Evolutionary conservation across 805 yeast species (phyloP).

Genomic region (Saccharomycopsis javanensis): DNA sequence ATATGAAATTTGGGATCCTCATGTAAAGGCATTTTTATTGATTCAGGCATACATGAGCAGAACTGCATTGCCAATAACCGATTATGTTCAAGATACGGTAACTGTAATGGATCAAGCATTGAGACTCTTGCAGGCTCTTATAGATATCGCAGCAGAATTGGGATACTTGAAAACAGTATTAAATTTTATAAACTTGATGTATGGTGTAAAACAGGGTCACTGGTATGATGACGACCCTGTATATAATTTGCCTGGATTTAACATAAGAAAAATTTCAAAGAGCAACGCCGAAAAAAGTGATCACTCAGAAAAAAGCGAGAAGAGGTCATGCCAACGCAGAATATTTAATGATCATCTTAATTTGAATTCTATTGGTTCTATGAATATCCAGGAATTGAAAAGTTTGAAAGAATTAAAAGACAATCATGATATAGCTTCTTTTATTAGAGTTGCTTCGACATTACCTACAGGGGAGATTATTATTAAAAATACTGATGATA

Average conservation of each 20-base stretch:
- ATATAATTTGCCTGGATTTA: constrained; percentile 26
- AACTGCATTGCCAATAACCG: constrained; percentile 83
- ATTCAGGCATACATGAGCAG: constrained; percentile 65
- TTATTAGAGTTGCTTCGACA: constrained; percentile 41
- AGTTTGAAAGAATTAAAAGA: constrained; percentile 8
- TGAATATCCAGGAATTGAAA: constrained; percentile 27
- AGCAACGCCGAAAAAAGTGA: background rate
- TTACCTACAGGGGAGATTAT: constrained; percentile 52
- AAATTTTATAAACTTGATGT: constrained; percentile 61
- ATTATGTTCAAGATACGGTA: constrained; percentile 86
- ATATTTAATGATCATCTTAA: constrained; percentile 16
- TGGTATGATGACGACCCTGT: constrained; percentile 80
- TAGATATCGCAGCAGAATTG: constrained; percentile 80
- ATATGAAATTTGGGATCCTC: constrained; percentile 76
- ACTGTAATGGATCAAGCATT: constrained; percentile 89
- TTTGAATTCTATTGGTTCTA: constrained; percentile 36
- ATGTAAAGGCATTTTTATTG: constrained; percentile 64
- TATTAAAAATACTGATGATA: constrained; percentile 30
- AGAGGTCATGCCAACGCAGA: constrained; percentile 5
- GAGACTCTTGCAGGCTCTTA: constrained; percentile 86
- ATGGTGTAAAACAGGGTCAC: constrained; percentile 75
- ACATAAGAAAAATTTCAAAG: background rate
- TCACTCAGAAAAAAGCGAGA: background rate
- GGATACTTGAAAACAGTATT: constrained; percentile 60
- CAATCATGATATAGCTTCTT: constrained; percentile 35